phyloP scores from a whole-genome alignment of 768 basidiomycete genomes.

The Lactarius vividus region DNA sequence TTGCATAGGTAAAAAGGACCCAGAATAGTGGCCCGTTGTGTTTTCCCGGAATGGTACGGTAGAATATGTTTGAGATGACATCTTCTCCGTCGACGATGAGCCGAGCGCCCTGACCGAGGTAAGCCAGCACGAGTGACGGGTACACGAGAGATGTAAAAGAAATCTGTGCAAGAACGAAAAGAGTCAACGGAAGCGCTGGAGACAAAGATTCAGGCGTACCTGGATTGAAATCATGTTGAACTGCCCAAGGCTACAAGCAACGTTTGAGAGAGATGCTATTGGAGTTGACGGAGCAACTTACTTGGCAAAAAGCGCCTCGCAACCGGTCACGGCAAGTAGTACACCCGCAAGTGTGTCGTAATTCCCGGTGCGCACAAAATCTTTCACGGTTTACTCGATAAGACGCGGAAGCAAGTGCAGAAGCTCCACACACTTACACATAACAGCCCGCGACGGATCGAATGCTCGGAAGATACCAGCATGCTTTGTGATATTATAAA shows the following conservation, averaged over 20 bases:
- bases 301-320: constrained; percentile 69
- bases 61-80: constrained; percentile 58
- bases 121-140: constrained; percentile 59
- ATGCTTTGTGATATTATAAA: constrained; percentile 51
- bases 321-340: constrained; percentile 63
- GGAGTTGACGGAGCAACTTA: constrained; percentile 28
- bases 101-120: constrained; percentile 72
- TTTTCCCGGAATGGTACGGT: constrained; percentile 59
- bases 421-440: constrained; percentile 40
- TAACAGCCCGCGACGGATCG: constrained; percentile 62
- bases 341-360: constrained; percentile 63
- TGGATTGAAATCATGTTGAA: constrained; percentile 62
- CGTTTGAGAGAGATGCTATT: neutral
- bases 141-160: constrained; percentile 55
- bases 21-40: constrained; percentile 56
- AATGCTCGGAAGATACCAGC: constrained; percentile 64
- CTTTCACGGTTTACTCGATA: constrained; percentile 33
- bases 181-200: neutral
- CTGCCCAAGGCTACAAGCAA: constrained; percentile 52
- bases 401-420: neutral
- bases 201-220: constrained; percentile 32
- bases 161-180: constrained; percentile 34
- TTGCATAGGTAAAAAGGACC: constrained; percentile 61
- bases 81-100: constrained; percentile 50
- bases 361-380: constrained; percentile 61